A percentile compares a stretch with the other conserved stretches of the same genome.
Conservation (phyloP, 805 yeast species). For the Pichia pseudocactophila region DNA sequence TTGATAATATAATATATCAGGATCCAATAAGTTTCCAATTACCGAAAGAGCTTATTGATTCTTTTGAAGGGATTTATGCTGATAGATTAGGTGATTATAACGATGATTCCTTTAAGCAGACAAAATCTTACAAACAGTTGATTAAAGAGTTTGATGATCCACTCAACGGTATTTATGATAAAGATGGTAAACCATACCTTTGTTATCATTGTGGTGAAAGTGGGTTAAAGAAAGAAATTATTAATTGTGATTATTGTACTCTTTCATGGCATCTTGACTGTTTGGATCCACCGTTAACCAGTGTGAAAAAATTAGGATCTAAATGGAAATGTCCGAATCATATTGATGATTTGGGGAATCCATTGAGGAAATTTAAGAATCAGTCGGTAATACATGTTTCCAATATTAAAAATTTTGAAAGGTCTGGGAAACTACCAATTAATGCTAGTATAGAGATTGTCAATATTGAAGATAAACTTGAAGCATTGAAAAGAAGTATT, state of each 20-base stretch:
- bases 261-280: conserved; percentile 88
- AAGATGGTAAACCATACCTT: conserved; percentile 55
- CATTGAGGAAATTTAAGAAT: conserved; percentile 42
- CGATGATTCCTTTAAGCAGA: conserved; percentile 50
- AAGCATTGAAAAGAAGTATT: conserved; percentile 1
- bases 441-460: conserved; percentile 46
- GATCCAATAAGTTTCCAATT: conserved; percentile 62
- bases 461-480: conserved; percentile 32
- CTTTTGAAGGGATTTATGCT: conserved; percentile 62
- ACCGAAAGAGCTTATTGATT: conserved; percentile 61
- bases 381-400: conserved; percentile 47
- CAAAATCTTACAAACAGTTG: conserved; percentile 33
- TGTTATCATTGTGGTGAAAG: conserved; percentile 66
- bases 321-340: conserved; percentile 94
- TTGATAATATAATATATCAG: conserved; percentile 46
- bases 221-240: conserved; percentile 49
- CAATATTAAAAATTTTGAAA: conserved; percentile 25
- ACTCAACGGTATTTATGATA: conserved; percentile 49
- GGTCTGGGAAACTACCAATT: conserved; percentile 37
- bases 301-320: conserved; percentile 61
- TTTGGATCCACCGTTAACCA: conserved; percentile 62
- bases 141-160: conserved; percentile 46
- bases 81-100: conserved; percentile 65
- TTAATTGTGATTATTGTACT: conserved; percentile 77
- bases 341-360: conserved; percentile 41